Evolutionary conservation across 2,329 filamentous ascomycete species (phyloP), one percentile per base, ranked within the genome.

Genomic region (Cryphonectria carpinicola): DNA sequence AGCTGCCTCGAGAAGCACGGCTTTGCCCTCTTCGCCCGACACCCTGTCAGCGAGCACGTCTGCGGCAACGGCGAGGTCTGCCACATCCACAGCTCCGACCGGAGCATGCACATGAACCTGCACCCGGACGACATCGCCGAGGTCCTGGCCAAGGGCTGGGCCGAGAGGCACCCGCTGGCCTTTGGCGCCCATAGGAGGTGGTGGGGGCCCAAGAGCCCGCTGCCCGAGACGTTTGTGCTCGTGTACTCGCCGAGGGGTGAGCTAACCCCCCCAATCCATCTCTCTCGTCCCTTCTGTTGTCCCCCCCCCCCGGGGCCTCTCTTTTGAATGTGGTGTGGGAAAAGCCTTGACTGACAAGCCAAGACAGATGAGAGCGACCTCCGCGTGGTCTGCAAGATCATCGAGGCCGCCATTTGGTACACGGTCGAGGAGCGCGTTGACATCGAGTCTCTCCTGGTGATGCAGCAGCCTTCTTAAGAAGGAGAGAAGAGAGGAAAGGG

Each of bases 1-100:
- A 93, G 90, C 1, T 95, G 92, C 77, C 90, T 96, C 74, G 93
- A 96, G 80, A 95, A 95, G 82, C 90, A 95, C 77, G 92, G 92
- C 58, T 86, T 93, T 7, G 93, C 91, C 0, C 85, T 97, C 0
- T 96, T 95, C 79, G 87, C 91, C 0, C 84, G 82, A 3, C 84
- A 87, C 66, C 90, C 91, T 0, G 83, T 91, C 73, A 91, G 91
- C 77, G 63, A 65, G 41, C 63, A 64, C 32, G 87, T 88, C 41
- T 93, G 89, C 14, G 93, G 91, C 75, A 88, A 91, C 74, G 93
- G 93, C n/a, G 94, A 97, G 81, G 87, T 97, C 60, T 92, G 89
- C 76, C 94, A 97, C 79, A 88, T 93, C 14, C 94, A 97, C 80
- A 88, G 90, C 65, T 90, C 86, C 35, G 93, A 96, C 74, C 88